Conservation (phyloP, 371 early-diverging fungal species). For the Lichtheimia corymbifera region DNA sequence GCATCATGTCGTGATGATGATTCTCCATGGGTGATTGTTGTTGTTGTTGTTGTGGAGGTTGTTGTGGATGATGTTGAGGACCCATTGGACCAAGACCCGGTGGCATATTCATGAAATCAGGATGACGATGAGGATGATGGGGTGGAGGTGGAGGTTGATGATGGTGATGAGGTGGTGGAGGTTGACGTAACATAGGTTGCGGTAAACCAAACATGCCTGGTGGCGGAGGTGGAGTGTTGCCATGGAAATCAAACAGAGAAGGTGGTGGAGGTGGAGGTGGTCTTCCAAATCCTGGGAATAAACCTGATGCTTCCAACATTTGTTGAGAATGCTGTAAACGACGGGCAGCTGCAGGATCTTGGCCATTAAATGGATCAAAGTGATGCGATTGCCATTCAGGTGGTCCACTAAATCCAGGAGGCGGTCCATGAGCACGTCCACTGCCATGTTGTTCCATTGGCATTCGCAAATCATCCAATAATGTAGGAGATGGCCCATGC, state of each 20-base stretch:
- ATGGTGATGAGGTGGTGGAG: not conserved
- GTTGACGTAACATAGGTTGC: not conserved
- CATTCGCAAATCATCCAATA: slow-evolving; percentile 6
- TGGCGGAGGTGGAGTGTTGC: slow-evolving; percentile 14
- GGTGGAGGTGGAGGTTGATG: slow-evolving; percentile 24
- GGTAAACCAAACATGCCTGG: slow-evolving; percentile 30
- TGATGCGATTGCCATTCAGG: slow-evolving; percentile 38
- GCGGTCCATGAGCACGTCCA: slow-evolving; percentile 20
- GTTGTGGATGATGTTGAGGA: too few relatives aligned
- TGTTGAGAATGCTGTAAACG: slow-evolving; percentile 55
- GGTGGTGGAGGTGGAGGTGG: slow-evolving; percentile 16
- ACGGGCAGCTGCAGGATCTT: slow-evolving; percentile 46
- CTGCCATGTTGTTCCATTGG: slow-evolving; percentile 1
- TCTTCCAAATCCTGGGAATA: slow-evolving; percentile 32
- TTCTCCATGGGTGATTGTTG: too few relatives aligned
- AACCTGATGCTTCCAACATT: slow-evolving; percentile 50
- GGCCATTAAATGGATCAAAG: slow-evolving; percentile 47
- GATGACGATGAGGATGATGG: slow-evolving; percentile 23
- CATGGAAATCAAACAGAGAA: slow-evolving; percentile 19
- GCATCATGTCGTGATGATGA: slow-evolving; percentile 6
- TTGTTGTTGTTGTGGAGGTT: too few relatives aligned
- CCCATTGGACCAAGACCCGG: slow-evolving; percentile 13
- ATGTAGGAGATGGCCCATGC: not conserved
- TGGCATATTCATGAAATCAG: slow-evolving; percentile 20
- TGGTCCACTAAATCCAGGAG: slow-evolving; percentile 26